A percentile compares a stretch with the other conserved stretches of the same genome.
Conservation (phyloP, 31 red algal genomes). For the Asparagopsis taxiformis region DNA sequence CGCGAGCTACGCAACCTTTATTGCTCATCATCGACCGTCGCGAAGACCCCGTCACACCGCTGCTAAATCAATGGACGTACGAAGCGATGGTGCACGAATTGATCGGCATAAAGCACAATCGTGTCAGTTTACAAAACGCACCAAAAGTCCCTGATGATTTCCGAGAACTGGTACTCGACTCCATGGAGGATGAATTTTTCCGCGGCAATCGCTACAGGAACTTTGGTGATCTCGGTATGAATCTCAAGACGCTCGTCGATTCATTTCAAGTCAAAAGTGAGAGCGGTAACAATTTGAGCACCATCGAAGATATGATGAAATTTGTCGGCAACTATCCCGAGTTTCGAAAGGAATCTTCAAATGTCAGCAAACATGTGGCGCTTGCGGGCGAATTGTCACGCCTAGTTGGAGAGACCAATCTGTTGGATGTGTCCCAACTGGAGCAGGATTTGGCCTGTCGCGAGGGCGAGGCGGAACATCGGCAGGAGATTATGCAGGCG, state of each 20-base stretch:
- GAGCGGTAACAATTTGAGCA: conserved; percentile 41
- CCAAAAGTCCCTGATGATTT: conserved; percentile 72
- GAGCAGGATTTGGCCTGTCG: conserved; percentile 97
- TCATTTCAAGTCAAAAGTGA: conserved; percentile 72
- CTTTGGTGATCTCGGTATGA: conserved; percentile 94
- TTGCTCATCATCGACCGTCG: conserved; percentile 79
- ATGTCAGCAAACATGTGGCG: conserved; percentile 94
- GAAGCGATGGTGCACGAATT: conserved; percentile 97
- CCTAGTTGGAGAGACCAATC: conserved; percentile 58
- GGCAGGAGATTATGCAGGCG: conserved; percentile 71
- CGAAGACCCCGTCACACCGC: conserved; percentile 93
- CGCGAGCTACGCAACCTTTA: conserved; percentile 35
- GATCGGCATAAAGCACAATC: conserved; percentile 77
- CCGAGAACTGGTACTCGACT: conserved; percentile 77
- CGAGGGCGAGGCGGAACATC: conserved; percentile 87
- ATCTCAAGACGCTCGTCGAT: conserved; percentile 78
- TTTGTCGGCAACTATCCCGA: conserved; percentile 93
- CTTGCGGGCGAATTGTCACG: conserved; percentile 85
- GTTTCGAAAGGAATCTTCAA: conserved; percentile 78
- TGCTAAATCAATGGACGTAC: conserved; percentile 97
- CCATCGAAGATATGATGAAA: conserved; percentile 88
- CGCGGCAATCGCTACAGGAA: conserved; percentile 77
- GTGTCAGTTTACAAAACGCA: conserved; percentile 63
- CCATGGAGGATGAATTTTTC: conserved; percentile 78
- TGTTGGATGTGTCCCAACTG: conserved; percentile 85